Base-by-base conservation (phyloP, 176 grass and related monocot genomes). In the Bolboschoenus planiculmis region DNA sequence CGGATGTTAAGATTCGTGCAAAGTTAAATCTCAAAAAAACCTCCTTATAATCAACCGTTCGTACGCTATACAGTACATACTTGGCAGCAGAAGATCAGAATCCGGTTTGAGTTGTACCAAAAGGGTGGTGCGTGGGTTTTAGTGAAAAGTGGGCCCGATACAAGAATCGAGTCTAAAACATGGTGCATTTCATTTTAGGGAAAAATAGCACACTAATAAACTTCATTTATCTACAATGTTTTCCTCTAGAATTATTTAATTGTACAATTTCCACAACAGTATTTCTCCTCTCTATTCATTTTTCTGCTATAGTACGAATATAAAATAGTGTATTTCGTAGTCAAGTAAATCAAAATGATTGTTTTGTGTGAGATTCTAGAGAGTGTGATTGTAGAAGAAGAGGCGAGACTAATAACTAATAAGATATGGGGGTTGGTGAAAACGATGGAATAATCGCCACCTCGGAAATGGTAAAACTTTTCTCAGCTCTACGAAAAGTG, bases 401-500 rank as follows among this genome's bases (percentile, higher is more conserved):
- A 62, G 23, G 11, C 23, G 4, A 47, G 59, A 80, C 27, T 23
- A 61, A 61, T n/a, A n/a, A 39, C 14, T 72, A 72, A 72, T 44
- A 44, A 24, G 20, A 74, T 47, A 43, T 15, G 23, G 21, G 21
- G 21, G 44, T 48, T 51, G 44, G 44, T 51, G 58, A 60, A 60
- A 80, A 37, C 74, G 51, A 81, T 62, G 34, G 78, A 81, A 82
- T 34, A 82, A 82, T 62, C 13, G 1, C 2, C 2, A 65, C 57
- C 79, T 82, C 79, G 79, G 53, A 82, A 82, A 81, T 64, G 58
- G 79, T 82, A 82, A 81, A 82, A n/a, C 77, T 63, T 82, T 82
- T 82, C 79, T 82, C 58, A 65, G 23, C 79, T 27, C 39, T 46
- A 82, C 79, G 79, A 82, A 82, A 82, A 82, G 79, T 65, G 79